Conservation (phyloP, 176 grass and related monocot species). For the Carex kokanica region DNA sequence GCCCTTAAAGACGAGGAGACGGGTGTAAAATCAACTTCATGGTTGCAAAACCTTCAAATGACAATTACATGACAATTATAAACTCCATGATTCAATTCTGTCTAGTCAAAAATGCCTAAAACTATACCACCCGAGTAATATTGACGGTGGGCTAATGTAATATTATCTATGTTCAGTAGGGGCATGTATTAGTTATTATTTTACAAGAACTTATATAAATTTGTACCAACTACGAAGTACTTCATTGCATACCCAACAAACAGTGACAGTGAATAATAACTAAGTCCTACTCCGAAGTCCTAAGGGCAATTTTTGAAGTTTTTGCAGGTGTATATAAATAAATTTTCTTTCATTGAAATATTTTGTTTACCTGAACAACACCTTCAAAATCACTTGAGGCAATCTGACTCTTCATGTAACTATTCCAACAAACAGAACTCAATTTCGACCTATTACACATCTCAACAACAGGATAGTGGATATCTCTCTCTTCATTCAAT, state of each 20-base stretch:
- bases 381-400: slow-evolving; percentile 98
- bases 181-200: not conserved
- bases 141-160: not conserved
- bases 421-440: slow-evolving; percentile 97
- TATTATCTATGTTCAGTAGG: not conserved
- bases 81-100: not conserved
- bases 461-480: slow-evolving; percentile 98
- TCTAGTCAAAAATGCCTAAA: not conserved
- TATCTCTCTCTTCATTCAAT: slow-evolving; percentile 85
- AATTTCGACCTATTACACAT: slow-evolving; percentile 93
- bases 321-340: not conserved
- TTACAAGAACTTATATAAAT: not conserved
- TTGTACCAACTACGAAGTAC: not conserved
- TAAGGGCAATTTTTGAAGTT: not conserved
- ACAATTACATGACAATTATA: not conserved
- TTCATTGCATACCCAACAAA: not conserved
- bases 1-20: not conserved
- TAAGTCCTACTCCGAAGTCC: no score
- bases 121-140: not conserved
- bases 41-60: not conserved
- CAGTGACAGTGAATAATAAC: not conserved
- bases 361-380: slow-evolving; percentile 68
- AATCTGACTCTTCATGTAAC: slow-evolving; percentile 92
- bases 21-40: slow-evolving; percentile 1
- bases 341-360: not conserved